A percentile compares a stretch with the other conserved stretches of the same genome.
Evolutionary conservation across 2,329 filamentous ascomycete genomes (phyloP).

Genomic region (Calonectria hawksworthii): DNA sequence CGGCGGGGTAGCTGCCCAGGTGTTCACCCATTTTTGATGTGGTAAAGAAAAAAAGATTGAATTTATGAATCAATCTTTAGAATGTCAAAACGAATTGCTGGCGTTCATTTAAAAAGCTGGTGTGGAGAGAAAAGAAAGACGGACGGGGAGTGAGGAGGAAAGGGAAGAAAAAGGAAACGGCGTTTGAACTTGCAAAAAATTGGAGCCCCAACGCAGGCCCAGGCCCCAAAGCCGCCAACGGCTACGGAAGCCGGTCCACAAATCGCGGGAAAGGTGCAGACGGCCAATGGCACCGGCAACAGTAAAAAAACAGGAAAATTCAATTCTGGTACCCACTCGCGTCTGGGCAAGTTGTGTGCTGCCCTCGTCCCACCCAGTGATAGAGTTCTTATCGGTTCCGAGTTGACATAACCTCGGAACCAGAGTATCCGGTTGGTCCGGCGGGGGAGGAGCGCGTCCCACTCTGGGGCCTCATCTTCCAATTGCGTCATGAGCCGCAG

Average conservation of each 20-base stretch:
- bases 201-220: background rate
- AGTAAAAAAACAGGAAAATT: constrained; percentile 1
- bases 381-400: constrained; percentile 6
- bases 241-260: background rate
- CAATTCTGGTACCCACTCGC: background rate
- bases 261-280: background rate
- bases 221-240: background rate
- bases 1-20: background rate
- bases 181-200: background rate
- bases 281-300: constrained; percentile 7
- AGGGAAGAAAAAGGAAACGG: background rate
- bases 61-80: background rate
- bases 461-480: background rate
- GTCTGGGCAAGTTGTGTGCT: background rate
- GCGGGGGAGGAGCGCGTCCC: constrained; percentile 1
- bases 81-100: background rate
- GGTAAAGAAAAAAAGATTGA: no score
- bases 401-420: background rate
- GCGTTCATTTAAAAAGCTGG: background rate
- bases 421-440: background rate
- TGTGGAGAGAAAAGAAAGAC: background rate
- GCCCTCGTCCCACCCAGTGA: background rate
- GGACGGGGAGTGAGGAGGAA: background rate
- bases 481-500: constrained; percentile 1
- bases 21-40: background rate